Base-by-base conservation (phyloP, 2,329 filamentous ascomycete genomes). In the Penicillium verrucosum region DNA sequence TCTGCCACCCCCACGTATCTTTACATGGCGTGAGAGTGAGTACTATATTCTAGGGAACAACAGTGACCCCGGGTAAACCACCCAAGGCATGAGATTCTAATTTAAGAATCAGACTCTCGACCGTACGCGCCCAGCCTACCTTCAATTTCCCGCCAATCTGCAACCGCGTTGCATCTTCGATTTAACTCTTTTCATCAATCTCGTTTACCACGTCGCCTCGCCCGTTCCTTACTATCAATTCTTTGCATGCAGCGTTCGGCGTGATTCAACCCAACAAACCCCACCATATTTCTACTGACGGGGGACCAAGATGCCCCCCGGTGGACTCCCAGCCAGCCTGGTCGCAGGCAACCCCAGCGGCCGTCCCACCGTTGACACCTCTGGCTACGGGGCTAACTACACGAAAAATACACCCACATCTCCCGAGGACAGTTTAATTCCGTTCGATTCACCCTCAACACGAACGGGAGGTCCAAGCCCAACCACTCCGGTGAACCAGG, bases 321-420 rank as follows among this genome's bases (percentile, higher is more conserved):
- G 72, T 68, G 74, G 74, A 65, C 70, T 74, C 59, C 75, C 75
- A 62, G 70, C 74, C 61, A 75, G 73, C 65, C 70, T 77, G 64
- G 71, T 77, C 64, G 74, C 75, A 61, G 75, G 75, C 61, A 74
- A 76, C 60, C 70, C 73, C 55, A 70, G 68, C 58, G 66, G 68
- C 64, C 68, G 71, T 58, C 72, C 72, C 41, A 70, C 69, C 23
- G 60, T 73, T 59, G 75, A 73, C 58, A 71, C 70, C 18, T 68
- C 68, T 51, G 68, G 71, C 48, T 73, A 74, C 44, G 69, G 68
- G 55, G 63, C 66, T 59, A 68, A 66, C 57, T 73, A 70, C 54
- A 69, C 72, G 40, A 67, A 65, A 53, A 73, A 75, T 46, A 76
- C 74, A 6, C 75, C 75, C 7, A 76, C 72, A 37, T 76, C 75